Conservation (phyloP, 2,329 filamentous ascomycete species). For the Cordyceps cicadae region DNA sequence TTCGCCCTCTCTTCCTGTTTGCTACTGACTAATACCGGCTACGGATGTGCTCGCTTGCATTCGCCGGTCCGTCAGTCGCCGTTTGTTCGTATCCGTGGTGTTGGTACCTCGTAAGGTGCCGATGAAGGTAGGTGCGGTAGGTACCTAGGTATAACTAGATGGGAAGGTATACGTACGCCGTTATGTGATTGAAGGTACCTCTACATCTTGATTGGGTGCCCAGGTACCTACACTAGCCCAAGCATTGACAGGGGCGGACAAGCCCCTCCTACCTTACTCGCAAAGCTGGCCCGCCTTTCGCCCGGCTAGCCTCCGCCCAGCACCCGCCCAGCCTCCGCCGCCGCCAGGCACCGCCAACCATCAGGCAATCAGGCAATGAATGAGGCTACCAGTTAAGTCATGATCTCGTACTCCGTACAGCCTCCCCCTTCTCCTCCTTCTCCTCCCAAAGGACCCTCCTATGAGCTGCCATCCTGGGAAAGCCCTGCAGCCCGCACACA, state of each 20-base stretch:
- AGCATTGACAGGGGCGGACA: background rate
- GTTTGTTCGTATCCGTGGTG: background rate
- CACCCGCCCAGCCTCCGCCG: background rate
- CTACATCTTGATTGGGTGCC: background rate
- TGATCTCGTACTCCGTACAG: background rate
- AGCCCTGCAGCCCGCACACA: background rate
- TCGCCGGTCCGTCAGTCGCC: background rate
- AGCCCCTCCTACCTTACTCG: slow-evolving; percentile 11
- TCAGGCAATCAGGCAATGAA: background rate
- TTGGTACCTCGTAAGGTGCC: background rate
- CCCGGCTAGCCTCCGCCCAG: background rate
- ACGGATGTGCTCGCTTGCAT: background rate
- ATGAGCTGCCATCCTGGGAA: background rate
- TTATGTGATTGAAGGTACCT: background rate
- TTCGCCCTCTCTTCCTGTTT: background rate
- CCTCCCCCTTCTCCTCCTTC: background rate
- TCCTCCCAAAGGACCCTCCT: background rate
- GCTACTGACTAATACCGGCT: no score
- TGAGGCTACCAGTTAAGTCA: background rate
- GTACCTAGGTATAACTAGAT: background rate
- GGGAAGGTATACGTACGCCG: background rate
- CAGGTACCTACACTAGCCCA: background rate
- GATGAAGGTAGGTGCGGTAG: background rate
- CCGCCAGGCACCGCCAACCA: background rate
- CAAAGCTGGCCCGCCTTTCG: background rate